Base-by-base conservation (phyloP, 163 green algal genomes). In the Scenedesmus sp. region DNA sequence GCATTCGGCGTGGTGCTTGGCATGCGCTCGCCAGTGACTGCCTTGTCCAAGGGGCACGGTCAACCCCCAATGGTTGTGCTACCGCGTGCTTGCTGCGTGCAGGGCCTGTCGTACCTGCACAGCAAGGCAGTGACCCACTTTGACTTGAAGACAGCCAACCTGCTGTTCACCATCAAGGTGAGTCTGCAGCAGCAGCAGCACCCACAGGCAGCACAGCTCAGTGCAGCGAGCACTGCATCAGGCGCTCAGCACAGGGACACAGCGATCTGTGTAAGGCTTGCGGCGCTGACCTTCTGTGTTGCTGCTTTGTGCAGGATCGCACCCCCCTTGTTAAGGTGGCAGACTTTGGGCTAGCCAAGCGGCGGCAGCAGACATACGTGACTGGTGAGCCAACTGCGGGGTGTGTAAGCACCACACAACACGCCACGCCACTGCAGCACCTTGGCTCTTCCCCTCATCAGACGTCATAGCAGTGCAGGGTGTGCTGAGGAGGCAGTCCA, bases 71-170 rank as follows among this genome's bases (percentile, higher is more conserved):
- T 68, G 13, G 24, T 22, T 3, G 24, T 30, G 24, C 59, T 72
- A 3, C 5, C 35, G 22, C 35, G 3, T 72, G 22, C 59, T 10
- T 72, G 59, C 59, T 33, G 59, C 22, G 3, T 72, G 59, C 93
- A 97, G 94, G 96, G 96, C 61, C 95, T 98, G 95, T 96, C 96
- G 89, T 98, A 98, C 90, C 92, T 98, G 85, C 96, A 98, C 90
- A 46, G 80, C 26, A 97, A 96, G 94, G 49, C 49, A 43, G 96
- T 98, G 73, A 94, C 97, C 16, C 96, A 98, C 88, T 98, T 98
- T 89, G 96, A 98, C 93, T 86, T 98, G 20, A 98, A 98, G 59
- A 72, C 59, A 72, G 59, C 59, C 59, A 72, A 72, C 59, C 59
- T 72, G 59, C 59, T 72, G 22, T 72, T 72, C 59, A 72, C 59